Percentiles rank a stretch among this genome's conserved stretches.
Evolutionary conservation across 208 protist species (phyloP).

Genomic region (Leishmania aethiopica): DNA sequence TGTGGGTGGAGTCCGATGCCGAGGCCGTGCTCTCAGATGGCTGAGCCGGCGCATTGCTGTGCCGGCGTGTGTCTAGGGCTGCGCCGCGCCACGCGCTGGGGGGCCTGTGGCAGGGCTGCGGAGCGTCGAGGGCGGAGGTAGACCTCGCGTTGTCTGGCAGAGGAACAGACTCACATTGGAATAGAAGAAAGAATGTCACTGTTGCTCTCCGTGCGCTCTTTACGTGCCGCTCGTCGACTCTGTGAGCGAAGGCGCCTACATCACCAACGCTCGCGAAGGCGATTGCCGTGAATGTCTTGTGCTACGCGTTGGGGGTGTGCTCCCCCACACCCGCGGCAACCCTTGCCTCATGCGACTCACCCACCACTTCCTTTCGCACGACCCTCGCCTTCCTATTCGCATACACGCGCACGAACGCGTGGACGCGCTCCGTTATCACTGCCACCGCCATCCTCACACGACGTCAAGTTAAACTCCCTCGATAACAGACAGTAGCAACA

Average conservation of each 20-base stretch:
- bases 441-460: neutral
- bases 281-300: neutral
- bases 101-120: neutral
- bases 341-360: neutral
- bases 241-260: neutral
- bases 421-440: neutral
- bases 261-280: neutral
- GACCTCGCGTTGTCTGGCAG: neutral
- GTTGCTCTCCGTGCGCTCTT: neutral
- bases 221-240: neutral
- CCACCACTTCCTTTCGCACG: neutral
- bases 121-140: neutral
- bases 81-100: neutral
- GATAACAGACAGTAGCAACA: neutral
- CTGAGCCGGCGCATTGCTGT: too few species aligned
- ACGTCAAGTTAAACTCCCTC: neutral
- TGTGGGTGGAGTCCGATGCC: too few species aligned
- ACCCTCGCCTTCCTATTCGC: neutral
- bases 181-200: neutral
- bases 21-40: too few species aligned
- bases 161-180: neutral
- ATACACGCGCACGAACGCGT: neutral
- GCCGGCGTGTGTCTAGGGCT: neutral
- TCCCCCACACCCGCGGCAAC: neutral
- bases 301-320: neutral